These are phyloP conservation scores for Talaromyces sp. DNA, from an alignment of 2,329 filamentous ascomycete species.

Conservation along the genomic window DNA sequence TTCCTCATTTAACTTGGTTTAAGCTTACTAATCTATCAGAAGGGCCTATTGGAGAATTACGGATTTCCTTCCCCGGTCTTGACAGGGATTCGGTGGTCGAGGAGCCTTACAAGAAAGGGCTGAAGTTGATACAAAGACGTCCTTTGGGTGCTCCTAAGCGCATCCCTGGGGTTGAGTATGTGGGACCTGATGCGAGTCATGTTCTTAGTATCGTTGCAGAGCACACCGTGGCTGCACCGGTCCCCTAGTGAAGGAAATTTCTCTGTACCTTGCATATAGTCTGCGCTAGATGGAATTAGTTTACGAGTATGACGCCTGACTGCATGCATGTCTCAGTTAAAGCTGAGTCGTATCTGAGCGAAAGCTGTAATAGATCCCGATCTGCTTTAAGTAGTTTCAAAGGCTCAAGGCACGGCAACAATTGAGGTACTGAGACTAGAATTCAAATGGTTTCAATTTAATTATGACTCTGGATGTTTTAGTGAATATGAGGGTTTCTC, in stretches of 20 bases:
- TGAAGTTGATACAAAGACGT: background rate
- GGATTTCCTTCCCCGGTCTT: slow-evolving; percentile 2
- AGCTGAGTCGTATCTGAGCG: no score
- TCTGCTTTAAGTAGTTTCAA: no score
- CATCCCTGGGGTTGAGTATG: slow-evolving; percentile 7
- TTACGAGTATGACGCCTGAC: no score
- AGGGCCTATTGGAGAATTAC: background rate
- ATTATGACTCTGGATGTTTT: no score
- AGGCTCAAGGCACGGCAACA: no score
- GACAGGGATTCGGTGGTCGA: slow-evolving; percentile 6
- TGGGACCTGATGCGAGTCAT: background rate
- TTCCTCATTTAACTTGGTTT: background rate
- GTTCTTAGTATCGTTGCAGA: slow-evolving; percentile 8
- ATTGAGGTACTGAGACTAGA: no score
- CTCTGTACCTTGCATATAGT: background rate
- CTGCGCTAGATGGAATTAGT: no score
- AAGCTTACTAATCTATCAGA: background rate
- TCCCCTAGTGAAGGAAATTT: background rate
- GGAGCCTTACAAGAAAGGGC: slow-evolving; percentile 5
- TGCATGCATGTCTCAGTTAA: no score
- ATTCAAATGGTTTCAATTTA: no score
- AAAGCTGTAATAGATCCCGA: no score
- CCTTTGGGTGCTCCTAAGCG: background rate
- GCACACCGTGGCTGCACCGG: background rate
- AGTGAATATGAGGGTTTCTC: no score